A percentile compares a stretch with the other conserved stretches of the same genome.
Evolutionary conservation across 78 protist genomes (phyloP).

Genomic region (Protostelium mycophagum): DNA sequence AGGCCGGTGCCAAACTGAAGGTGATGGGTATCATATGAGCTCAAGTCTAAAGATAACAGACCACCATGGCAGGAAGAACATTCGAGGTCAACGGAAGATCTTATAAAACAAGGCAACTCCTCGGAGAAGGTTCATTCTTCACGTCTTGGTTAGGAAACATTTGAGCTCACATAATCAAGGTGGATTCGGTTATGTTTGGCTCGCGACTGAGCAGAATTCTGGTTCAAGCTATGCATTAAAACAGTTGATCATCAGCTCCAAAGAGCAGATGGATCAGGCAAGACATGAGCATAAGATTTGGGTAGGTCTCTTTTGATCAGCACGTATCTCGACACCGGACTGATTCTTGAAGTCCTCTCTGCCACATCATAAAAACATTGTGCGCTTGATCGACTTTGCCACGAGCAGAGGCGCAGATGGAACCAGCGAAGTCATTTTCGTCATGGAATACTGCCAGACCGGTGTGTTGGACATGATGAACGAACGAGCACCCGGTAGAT

Average conservation of each 20-base stretch:
- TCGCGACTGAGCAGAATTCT: background rate
- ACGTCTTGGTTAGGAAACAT: too few species aligned
- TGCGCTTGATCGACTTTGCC: constrained; percentile 21
- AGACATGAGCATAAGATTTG: background rate
- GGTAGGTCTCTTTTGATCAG: too few species aligned
- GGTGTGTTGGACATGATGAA: constrained; percentile 66
- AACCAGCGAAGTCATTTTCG: constrained; percentile 44
- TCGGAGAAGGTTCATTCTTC: background rate
- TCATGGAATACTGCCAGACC: constrained; percentile 57
- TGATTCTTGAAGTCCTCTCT: background rate
- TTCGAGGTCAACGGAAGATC: background rate
- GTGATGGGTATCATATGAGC: background rate
- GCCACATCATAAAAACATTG: constrained; percentile 23
- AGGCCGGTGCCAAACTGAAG: background rate
- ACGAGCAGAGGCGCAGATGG: constrained; percentile 14
- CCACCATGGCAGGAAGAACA: background rate
- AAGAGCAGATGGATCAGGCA: background rate
- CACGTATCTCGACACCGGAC: too few species aligned
- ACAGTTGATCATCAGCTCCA: background rate
- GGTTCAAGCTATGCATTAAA: background rate
- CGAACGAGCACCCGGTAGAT: constrained; percentile 10
- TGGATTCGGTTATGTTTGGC: background rate
- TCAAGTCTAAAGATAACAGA: background rate
- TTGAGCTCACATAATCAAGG: background rate
- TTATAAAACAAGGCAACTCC: background rate